Evolutionary conservation across 805 yeast genomes (phyloP).

Genomic region (Ogataea minuta): DNA sequence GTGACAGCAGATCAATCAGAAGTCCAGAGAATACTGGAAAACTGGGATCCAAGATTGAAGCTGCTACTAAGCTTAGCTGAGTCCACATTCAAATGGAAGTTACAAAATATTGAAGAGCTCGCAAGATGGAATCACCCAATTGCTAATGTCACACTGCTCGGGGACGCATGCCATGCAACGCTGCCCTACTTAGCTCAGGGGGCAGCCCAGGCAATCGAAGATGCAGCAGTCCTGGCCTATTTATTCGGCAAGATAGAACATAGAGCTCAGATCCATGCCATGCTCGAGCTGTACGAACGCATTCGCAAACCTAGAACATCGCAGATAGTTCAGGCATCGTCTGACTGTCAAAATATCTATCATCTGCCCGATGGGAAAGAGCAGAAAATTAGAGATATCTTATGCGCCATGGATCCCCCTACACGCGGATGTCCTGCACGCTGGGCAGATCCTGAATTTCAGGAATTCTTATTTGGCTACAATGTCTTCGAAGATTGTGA

Average conservation of each 20-base stretch:
- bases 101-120: slow-evolving; percentile 15
- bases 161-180: slow-evolving; percentile 22
- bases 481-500: slow-evolving; percentile 16
- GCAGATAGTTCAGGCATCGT: slow-evolving; percentile 15
- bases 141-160: slow-evolving; percentile 15
- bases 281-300: slow-evolving; percentile 11
- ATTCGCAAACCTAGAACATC: slow-evolving; percentile 17
- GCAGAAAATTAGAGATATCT: slow-evolving; percentile 13
- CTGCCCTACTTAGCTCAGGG: slow-evolving; percentile 21
- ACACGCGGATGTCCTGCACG: slow-evolving; percentile 17
- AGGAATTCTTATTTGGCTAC: slow-evolving; percentile 17
- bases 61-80: slow-evolving; percentile 9
- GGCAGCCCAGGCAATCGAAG: slow-evolving; percentile 22
- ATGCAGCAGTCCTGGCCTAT: slow-evolving; percentile 18
- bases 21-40: slow-evolving; percentile 11
- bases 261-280: slow-evolving; percentile 9
- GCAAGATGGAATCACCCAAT: slow-evolving; percentile 13
- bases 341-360: slow-evolving; percentile 18
- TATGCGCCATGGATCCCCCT: slow-evolving; percentile 16
- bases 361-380: slow-evolving; percentile 17
- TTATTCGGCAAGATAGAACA: slow-evolving; percentile 15
- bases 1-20: slow-evolving; percentile 12
- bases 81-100: slow-evolving; percentile 16
- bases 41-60: slow-evolving; percentile 17
- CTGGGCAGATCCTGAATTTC: slow-evolving; percentile 21